Conservation (phyloP, 495 filamentous ascomycete species). For the Hypoxylon lenormandii region DNA sequence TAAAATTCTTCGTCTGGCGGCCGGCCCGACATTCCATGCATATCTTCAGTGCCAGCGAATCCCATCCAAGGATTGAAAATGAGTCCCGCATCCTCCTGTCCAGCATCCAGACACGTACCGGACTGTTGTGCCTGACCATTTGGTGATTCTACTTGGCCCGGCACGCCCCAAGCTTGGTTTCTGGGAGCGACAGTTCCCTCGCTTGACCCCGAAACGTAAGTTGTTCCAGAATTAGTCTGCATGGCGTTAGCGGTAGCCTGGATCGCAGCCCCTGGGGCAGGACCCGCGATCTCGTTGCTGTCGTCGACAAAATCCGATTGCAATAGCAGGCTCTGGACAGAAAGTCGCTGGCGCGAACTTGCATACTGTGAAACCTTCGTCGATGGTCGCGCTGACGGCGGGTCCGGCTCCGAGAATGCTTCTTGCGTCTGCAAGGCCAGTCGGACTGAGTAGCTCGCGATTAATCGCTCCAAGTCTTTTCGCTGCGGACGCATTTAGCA, state of each 20-base stretch:
- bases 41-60: conserved; percentile 42
- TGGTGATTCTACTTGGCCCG: not conserved
- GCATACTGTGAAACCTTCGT: conserved; percentile 46
- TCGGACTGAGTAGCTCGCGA: conserved; percentile 44
- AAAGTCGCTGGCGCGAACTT: conserved; percentile 46
- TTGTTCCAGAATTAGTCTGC: not conserved
- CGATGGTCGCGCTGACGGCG: conserved; percentile 24
- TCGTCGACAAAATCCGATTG: conserved; percentile 50
- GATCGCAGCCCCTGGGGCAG: conserved; percentile 9
- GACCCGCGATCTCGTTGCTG: conserved; percentile 44
- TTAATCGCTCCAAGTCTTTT: conserved; percentile 41
- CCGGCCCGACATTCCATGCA: conserved; percentile 30
- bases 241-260: not conserved
- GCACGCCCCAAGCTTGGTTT: conserved; percentile 7
- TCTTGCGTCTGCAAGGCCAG: conserved; percentile 37
- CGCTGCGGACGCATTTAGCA: conserved; percentile 27
- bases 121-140: conserved; percentile 11
- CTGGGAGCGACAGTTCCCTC: not conserved
- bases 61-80: conserved; percentile 52
- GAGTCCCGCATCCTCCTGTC: conserved; percentile 45
- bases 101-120: conserved; percentile 32
- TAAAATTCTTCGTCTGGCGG: conserved; percentile 34
- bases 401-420: conserved; percentile 42
- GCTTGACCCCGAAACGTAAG: conserved; percentile 1
- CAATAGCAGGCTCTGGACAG: conserved; percentile 46